Conservation (phyloP, 306 rosid genomes). For the Inga laurina region DNA sequence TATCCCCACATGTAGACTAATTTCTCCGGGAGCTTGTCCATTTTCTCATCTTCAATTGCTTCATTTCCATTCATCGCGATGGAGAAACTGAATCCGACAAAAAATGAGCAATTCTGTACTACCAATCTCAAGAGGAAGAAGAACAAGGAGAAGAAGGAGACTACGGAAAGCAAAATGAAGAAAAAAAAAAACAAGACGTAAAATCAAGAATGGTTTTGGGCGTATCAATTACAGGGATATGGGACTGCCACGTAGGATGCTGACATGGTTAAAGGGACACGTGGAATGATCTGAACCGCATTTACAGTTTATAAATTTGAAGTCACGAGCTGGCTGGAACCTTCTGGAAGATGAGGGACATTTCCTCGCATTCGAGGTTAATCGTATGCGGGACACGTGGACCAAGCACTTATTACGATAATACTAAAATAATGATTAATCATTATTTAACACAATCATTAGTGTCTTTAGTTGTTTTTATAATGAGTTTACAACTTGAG, state of each 20-base stretch:
- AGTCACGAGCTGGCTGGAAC: slow-evolving; percentile 37
- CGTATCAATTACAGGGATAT: slow-evolving; percentile 53
- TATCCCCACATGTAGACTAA: slow-evolving; percentile 86
- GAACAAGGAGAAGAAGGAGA: slow-evolving; percentile 4
- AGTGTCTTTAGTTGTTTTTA: not conserved
- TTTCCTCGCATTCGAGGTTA: slow-evolving; percentile 19
- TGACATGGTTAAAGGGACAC: slow-evolving; percentile 40
- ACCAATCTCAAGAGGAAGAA: slow-evolving; percentile 1
- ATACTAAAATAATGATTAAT: not conserved
- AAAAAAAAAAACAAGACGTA: not conserved
- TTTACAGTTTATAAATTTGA: not conserved
- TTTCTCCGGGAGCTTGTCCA: slow-evolving; percentile 44
- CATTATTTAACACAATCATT: slow-evolving; percentile 16
- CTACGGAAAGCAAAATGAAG: not conserved
- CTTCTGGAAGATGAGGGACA: slow-evolving; percentile 50
- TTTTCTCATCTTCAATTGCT: slow-evolving; percentile 37
- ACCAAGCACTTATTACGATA: not conserved
- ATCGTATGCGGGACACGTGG: slow-evolving; percentile 35
- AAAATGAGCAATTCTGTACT: not conserved
- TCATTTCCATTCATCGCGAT: slow-evolving; percentile 56
- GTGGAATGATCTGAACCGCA: slow-evolving; percentile 54
- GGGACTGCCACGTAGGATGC: slow-evolving; percentile 48
- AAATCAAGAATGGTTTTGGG: not conserved
- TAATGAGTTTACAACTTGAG: not conserved
- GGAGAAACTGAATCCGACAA: not conserved